Base-by-base conservation (phyloP, 345 rosid species). In the Kandelia obovata region DNA sequence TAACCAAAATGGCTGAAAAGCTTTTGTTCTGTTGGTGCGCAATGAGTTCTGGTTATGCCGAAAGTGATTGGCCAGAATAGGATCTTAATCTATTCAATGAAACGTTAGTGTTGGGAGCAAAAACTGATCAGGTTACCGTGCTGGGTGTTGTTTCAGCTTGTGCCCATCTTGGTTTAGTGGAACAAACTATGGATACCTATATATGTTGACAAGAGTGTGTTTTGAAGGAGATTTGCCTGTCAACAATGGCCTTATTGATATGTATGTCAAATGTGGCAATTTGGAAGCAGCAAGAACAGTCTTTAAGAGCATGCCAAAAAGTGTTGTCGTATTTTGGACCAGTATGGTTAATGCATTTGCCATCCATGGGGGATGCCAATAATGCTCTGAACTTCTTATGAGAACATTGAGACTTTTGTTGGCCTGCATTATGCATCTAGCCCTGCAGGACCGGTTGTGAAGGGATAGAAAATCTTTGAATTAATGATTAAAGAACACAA, bases 311-410 rank as follows among this genome's bases (percentile, higher is more conserved):
- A 62, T 71, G 68, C 27, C n/a, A 71, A 53, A 6, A 28, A 71
- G 67, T 34, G 62, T 37, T 62, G 74, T 71, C 53, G 37, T 71
- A 53, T 62, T 67, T 27, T 71, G 74, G 74, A 71, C 74, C 17
- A 53, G 74, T 53, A 71, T 62, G 62, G 55, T 62, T 8, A 71
- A 71, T 55, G 67, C 68, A 6, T 53, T 71, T 53, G 39, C 74
- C 6, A 62, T 71, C 46, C 68, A 71, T 26, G 73, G 73, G 73
- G 61, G 67, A 70, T 53, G 67, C 67, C 51, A 23, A 21, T 37
- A 70, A 31, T 70, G 67, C 73, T 11, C 53, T 70, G 10, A 62
- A 37, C 52, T 5, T 62, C 28, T 70, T 62, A 25, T 25, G 43
- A 70, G 62, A 53, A 62, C 16, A 27, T 70, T 11, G 67, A 62